Conservation (phyloP, 2,329 filamentous ascomycete genomes). For the Fusarium keratoplasticum region DNA sequence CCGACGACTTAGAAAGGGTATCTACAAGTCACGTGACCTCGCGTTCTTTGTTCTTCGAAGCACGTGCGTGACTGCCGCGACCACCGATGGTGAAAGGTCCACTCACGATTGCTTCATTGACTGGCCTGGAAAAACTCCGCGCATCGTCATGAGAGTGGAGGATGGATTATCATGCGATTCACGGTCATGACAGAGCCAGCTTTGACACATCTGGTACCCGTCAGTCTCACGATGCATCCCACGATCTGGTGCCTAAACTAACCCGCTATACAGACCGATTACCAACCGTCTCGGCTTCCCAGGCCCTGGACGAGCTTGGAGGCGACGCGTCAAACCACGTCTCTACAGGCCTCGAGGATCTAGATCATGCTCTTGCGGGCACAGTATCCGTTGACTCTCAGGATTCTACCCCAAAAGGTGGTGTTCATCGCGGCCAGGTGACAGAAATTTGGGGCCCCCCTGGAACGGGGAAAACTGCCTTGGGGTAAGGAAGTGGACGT, state of each 20-base stretch:
- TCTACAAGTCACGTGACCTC: constrained; percentile 34
- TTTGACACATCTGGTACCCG: constrained; percentile 67
- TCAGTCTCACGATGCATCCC: constrained; percentile 50
- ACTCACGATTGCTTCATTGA: constrained; percentile 31
- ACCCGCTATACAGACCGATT: constrained; percentile 70
- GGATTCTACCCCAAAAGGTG: constrained; percentile 54
- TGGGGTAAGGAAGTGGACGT: constrained; percentile 70
- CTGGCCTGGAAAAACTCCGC: constrained; percentile 25
- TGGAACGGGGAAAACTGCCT: constrained; percentile 84
- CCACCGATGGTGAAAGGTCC: constrained; percentile 11
- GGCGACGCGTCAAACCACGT: constrained; percentile 62
- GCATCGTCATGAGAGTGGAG: constrained; percentile 41
- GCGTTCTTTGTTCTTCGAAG: constrained; percentile 1
- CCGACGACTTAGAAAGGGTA: constrained; percentile 1
- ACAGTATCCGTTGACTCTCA: constrained; percentile 19
- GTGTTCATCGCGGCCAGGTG: constrained; percentile 80
- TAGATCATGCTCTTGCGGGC: constrained; percentile 61
- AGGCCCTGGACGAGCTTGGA: constrained; percentile 73
- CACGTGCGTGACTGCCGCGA: constrained; percentile 4
- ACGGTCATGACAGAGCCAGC: constrained; percentile 70
- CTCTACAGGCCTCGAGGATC: constrained; percentile 64
- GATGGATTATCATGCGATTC: constrained; percentile 71
- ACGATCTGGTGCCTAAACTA: constrained; percentile 19
- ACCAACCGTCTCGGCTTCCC: constrained; percentile 80
- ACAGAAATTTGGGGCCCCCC: constrained; percentile 91